Evolutionary conservation across 768 basidiomycete genomes (phyloP).

Genomic region (Pholiota conissans): DNA sequence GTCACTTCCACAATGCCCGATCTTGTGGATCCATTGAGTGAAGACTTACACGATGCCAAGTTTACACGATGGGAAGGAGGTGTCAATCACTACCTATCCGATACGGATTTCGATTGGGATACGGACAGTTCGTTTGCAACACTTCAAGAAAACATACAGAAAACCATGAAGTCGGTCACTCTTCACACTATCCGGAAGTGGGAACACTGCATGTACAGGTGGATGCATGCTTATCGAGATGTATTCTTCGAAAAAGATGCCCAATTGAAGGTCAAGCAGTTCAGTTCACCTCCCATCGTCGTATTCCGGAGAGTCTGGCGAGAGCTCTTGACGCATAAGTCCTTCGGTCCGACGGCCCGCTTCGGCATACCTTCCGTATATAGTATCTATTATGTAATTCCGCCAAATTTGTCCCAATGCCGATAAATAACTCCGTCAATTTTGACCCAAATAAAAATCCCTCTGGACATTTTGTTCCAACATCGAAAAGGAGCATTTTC

Average conservation of each 20-base stretch:
- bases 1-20: neutral
- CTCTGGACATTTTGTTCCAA: conserved; percentile 12
- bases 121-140: no score
- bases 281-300: conserved; percentile 30
- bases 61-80: no score
- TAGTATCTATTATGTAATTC: no score
- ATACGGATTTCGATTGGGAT: no score
- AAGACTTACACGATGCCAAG: no score
- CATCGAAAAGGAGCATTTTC: conserved; percentile 16
- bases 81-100: no score
- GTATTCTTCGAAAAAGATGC: conserved; percentile 28
- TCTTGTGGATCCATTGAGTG: neutral
- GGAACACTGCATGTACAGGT: conserved; percentile 31
- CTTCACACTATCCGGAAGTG: conserved; percentile 29
- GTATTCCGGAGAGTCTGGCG: conserved; percentile 21
- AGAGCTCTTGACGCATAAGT: conserved; percentile 6
- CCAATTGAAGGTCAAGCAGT: conserved; percentile 27
- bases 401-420: conserved; percentile 8
- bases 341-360: no score
- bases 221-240: conserved; percentile 32
- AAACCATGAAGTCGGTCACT: conserved; percentile 22
- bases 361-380: conserved; percentile 1
- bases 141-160: conserved; percentile 25
- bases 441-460: no score
- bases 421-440: conserved; percentile 19